Percentiles rank a stretch among this genome's conserved stretches.
Evolutionary conservation across 176 grass and related monocot genomes (phyloP).

Genomic region (Otatea glauca): DNA sequence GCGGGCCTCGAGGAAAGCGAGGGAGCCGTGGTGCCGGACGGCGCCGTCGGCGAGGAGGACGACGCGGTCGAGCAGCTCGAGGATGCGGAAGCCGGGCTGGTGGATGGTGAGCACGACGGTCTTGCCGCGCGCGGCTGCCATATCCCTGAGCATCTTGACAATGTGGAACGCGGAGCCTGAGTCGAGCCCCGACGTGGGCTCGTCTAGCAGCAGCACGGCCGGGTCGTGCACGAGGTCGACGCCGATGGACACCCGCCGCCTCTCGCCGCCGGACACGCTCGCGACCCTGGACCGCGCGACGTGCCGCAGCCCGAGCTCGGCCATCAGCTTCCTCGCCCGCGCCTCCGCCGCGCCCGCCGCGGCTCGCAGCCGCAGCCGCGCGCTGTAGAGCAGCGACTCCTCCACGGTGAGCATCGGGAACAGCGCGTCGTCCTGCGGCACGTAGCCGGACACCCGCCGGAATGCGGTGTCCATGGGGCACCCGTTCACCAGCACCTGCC

Average conservation of each 20-base stretch:
- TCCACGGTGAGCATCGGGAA: constrained; percentile 91
- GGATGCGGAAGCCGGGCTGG: constrained; percentile 89
- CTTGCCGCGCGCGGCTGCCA: constrained; percentile 57
- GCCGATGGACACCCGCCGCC: constrained; percentile 79
- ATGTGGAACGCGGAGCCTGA: constrained; percentile 81
- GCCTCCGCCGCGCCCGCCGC: constrained; percentile 11
- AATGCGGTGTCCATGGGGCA: constrained; percentile 73
- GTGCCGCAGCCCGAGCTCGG: constrained; percentile 67
- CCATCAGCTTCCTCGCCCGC: constrained; percentile 60
- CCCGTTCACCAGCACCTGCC: constrained; percentile 72
- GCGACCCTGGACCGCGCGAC: constrained; percentile 59
- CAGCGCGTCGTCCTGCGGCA: constrained; percentile 86
- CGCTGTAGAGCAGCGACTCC: constrained; percentile 92
- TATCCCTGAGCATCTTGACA: constrained; percentile 72
- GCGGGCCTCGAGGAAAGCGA: constrained; percentile 58
- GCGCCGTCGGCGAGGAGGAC: constrained; percentile 72
- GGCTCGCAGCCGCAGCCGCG: constrained; percentile 59
- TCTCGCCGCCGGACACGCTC: constrained; percentile 78
- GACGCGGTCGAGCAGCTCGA: constrained; percentile 76
- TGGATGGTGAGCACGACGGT: constrained; percentile 90
- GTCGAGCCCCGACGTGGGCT: constrained; percentile 90
- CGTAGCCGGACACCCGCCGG: constrained; percentile 79
- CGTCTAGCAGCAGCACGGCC: constrained; percentile 82
- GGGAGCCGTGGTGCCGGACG: constrained; percentile 72
- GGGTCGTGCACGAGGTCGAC: constrained; percentile 88